A percentile compares a stretch with the other conserved stretches of the same genome.
These are phyloP conservation scores for Termitomyces heimii DNA, from an alignment of 768 basidiomycete genomes.

Conservation along the genomic window DNA sequence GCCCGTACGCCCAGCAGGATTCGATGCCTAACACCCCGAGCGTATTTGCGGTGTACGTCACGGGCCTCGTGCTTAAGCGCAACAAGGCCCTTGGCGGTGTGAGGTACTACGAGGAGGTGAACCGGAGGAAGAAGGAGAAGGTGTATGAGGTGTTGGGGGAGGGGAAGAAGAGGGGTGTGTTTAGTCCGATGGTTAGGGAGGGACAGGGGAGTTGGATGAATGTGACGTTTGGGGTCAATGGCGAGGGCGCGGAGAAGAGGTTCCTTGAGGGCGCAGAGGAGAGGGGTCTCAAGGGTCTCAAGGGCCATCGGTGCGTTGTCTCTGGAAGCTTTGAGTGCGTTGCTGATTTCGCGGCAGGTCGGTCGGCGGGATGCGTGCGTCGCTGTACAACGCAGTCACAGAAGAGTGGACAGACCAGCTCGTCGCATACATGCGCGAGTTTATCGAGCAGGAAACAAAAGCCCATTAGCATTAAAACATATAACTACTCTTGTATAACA, in stretches of 20 bases:
- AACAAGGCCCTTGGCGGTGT: slow-evolving; percentile 64
- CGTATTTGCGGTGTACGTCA: slow-evolving; percentile 86
- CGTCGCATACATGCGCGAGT: slow-evolving; percentile 55
- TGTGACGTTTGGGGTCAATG: slow-evolving; percentile 74
- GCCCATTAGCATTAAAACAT: too few relatives aligned
- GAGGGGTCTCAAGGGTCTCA: slow-evolving; percentile 77
- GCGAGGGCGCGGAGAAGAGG: slow-evolving; percentile 62
- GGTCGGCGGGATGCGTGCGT: slow-evolving; percentile 67
- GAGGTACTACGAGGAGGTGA: slow-evolving; percentile 55
- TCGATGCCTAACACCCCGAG: slow-evolving; percentile 93
- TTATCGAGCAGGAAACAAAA: slow-evolving; percentile 25
- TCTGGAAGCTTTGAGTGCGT: not conserved
- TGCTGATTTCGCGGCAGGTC: slow-evolving; percentile 30
- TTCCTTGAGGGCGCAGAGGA: slow-evolving; percentile 82
- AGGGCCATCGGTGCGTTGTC: slow-evolving; percentile 79
- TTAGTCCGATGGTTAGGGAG: slow-evolving; percentile 64
- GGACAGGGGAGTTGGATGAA: slow-evolving; percentile 95
- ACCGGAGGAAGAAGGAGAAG: slow-evolving; percentile 68
- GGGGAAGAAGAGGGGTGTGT: slow-evolving; percentile 66
- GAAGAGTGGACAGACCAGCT: slow-evolving; percentile 64
- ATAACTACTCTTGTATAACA: too few relatives aligned
- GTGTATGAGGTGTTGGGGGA: slow-evolving; percentile 69
- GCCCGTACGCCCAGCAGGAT: slow-evolving; percentile 65
- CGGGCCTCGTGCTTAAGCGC: slow-evolving; percentile 76
- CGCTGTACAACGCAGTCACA: slow-evolving; percentile 85